Evolutionary conservation across 2,329 filamentous ascomycete genomes (phyloP).

Genomic region (Aureobasidium sp.): DNA sequence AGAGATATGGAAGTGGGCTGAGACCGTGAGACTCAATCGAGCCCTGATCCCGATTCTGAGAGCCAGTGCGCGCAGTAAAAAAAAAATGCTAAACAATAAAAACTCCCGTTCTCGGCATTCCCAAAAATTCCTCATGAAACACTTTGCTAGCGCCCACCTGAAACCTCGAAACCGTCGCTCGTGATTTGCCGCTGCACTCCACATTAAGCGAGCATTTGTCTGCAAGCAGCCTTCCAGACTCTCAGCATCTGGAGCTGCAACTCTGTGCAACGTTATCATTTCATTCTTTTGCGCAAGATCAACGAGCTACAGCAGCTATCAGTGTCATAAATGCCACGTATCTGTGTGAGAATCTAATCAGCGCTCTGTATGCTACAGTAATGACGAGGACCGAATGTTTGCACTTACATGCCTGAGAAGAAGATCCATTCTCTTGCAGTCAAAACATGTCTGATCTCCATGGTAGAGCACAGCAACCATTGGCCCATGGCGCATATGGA

Average conservation of each 20-base stretch:
- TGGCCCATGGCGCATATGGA: conserved; percentile 31
- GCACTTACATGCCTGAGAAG: conserved; percentile 34
- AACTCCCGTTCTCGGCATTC: background rate
- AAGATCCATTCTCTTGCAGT: conserved; percentile 33
- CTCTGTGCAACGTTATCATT: background rate
- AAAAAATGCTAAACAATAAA: background rate
- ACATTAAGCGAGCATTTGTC: background rate
- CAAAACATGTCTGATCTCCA: conserved; percentile 31
- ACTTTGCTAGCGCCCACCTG: conserved; percentile 6
- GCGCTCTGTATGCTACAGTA: background rate
- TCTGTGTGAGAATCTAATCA: conserved; percentile 22
- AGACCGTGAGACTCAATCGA: background rate
- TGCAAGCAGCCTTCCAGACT: background rate
- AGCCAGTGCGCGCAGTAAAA: background rate
- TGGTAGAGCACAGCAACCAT: conserved; percentile 28
- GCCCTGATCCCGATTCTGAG: background rate
- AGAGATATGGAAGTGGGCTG: background rate
- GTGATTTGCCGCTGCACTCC: conserved; percentile 1
- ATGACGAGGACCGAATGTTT: background rate
- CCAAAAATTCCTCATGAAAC: conserved; percentile 9
- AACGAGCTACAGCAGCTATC: conserved; percentile 30
- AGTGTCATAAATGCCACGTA: conserved; percentile 36
- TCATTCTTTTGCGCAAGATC: background rate
- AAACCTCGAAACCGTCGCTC: background rate
- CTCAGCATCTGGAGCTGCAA: background rate